phyloP scores from a whole-genome alignment of 2,329 filamentous ascomycete genomes.

The Thelonectria rubi region DNA sequence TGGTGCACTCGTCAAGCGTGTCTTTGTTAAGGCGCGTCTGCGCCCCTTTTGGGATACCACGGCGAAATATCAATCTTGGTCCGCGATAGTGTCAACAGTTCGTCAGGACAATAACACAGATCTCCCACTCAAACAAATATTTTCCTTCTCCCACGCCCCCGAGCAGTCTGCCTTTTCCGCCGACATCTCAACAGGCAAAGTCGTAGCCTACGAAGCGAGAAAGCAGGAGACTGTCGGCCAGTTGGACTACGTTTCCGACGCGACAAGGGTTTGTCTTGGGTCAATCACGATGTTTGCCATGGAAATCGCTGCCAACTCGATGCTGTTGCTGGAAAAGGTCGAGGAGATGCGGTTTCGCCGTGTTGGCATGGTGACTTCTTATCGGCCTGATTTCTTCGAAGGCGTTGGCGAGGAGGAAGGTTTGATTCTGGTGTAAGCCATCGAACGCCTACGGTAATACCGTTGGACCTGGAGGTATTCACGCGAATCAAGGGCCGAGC shows the following conservation, averaged over 20 bases:
- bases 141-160: slow-evolving; percentile 1
- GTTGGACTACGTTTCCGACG: slow-evolving; percentile 4
- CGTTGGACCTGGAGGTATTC: too few species aligned
- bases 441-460: too few species aligned
- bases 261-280: neutral
- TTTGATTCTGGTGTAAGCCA: neutral
- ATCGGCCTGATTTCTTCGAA: slow-evolving; percentile 17
- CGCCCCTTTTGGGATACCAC: slow-evolving; percentile 8
- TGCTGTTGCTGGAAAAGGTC: neutral
- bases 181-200: neutral
- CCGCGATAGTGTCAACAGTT: neutral
- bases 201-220: slow-evolving; percentile 10
- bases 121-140: neutral
- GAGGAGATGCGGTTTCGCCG: neutral
- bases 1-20: slow-evolving; percentile 9
- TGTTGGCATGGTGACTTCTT: slow-evolving; percentile 2
- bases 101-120: neutral
- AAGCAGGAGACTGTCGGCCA: slow-evolving; percentile 15
- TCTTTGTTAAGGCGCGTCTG: neutral
- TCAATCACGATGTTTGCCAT: neutral
- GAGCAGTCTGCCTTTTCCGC: slow-evolving; percentile 7
- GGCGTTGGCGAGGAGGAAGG: neutral
- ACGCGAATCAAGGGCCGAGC: too few species aligned
- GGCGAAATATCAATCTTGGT: slow-evolving; percentile 2
- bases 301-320: neutral